Evolutionary conservation across 2,329 filamentous ascomycete genomes (phyloP).

Genomic region (Cadophora gregata): DNA sequence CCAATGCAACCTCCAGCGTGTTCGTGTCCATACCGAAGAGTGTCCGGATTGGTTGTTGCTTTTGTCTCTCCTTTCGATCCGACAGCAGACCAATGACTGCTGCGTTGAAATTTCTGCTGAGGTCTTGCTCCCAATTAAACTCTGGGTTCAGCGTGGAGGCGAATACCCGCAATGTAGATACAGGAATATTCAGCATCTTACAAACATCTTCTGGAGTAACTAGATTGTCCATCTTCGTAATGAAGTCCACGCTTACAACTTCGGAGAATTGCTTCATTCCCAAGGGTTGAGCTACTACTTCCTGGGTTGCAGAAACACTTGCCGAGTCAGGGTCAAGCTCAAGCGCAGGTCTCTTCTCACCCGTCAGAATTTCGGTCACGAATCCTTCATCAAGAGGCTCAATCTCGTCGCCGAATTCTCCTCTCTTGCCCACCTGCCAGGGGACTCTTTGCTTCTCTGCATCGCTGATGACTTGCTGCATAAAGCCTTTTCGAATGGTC

Average conservation of each 20-base stretch:
- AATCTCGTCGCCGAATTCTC: slow-evolving; percentile 28
- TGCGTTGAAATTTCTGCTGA: slow-evolving; percentile 26
- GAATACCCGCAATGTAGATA: slow-evolving; percentile 28
- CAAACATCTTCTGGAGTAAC: slow-evolving; percentile 28
- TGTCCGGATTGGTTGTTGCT: slow-evolving; percentile 13
- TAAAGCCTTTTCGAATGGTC: slow-evolving; percentile 16
- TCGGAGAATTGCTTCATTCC: slow-evolving; percentile 22
- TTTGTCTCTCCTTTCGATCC: slow-evolving; percentile 24
- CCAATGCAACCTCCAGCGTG: not conserved
- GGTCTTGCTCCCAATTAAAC: slow-evolving; percentile 26
- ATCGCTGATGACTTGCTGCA: slow-evolving; percentile 24
- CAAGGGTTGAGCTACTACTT: not conserved
- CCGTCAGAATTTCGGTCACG: slow-evolving; percentile 30
- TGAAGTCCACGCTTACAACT: slow-evolving; percentile 18
- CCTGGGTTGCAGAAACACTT: not conserved
- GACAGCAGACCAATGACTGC: slow-evolving; percentile 25
- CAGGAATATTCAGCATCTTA: slow-evolving; percentile 25
- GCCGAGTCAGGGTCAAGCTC: not conserved
- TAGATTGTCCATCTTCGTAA: slow-evolving; percentile 20
- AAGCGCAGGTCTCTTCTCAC: slow-evolving; percentile 14
- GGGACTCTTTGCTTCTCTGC: slow-evolving; percentile 28
- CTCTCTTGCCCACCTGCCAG: slow-evolving; percentile 33
- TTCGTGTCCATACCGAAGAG: slow-evolving; percentile 17
- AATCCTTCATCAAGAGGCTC: slow-evolving; percentile 30
- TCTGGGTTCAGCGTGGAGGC: slow-evolving; percentile 28